These are phyloP conservation scores for carrot (Daucus carota) DNA, from an alignment of 129 eudicot genomes.

Conservation along the genomic window DH1_v3.0 NC_030386.2:36029001-36029500, in stretches of 20 bases:
- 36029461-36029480: too few species aligned
- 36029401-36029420: constrained; percentile 70
- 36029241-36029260: constrained; percentile 14
- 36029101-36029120: constrained; percentile 74
- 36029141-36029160: too few species aligned
- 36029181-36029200: neutral
- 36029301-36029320: constrained; percentile 85
- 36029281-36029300: constrained; percentile 72
- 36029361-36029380: constrained; percentile 78
- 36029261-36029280: constrained; percentile 71
- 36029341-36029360: constrained; percentile 73
- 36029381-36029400: constrained; percentile 78
- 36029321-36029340: constrained; percentile 63
- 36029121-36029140: constrained; percentile 73
- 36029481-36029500: too few species aligned
- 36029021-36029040: constrained; percentile 39
- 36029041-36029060: constrained; percentile 60
- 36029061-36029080: constrained; percentile 79
- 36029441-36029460: too few species aligned
- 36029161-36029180: too few species aligned
- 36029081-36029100: constrained; percentile 97
- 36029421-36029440: constrained; percentile 40
- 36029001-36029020: constrained; percentile 45
- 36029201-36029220: neutral
- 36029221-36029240: neutral